A percentile compares a stretch with the other conserved stretches of the same genome.
Evolutionary conservation across 345 rosid genomes (phyloP).

Genomic region (Arabis alpina): DNA sequence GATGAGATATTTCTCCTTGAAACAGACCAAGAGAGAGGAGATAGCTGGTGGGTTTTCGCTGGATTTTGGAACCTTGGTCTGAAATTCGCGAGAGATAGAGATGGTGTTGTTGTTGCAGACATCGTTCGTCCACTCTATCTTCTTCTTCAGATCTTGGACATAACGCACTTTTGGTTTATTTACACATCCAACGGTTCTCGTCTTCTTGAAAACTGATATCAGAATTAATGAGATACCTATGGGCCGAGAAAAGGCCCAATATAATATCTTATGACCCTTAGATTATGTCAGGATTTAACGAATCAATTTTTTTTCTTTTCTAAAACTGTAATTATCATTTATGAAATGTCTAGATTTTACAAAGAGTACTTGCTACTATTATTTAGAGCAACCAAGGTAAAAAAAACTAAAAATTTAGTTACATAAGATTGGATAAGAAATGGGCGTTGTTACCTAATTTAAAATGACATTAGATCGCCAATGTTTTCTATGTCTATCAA

Average conservation of each 20-base stretch:
- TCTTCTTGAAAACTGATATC: constrained; percentile 8
- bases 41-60: constrained; percentile 23
- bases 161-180: neutral
- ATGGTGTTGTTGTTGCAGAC: constrained; percentile 39
- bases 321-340: too few relatives aligned
- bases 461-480: too few relatives aligned
- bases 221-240: neutral
- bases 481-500: too few relatives aligned
- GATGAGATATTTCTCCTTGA: constrained; percentile 31
- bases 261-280: too few relatives aligned
- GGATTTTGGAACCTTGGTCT: constrained; percentile 45
- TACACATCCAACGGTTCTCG: constrained; percentile 25
- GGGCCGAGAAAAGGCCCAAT: constrained; percentile 13
- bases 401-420: too few relatives aligned
- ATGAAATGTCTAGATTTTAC: too few relatives aligned
- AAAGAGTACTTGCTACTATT: too few relatives aligned
- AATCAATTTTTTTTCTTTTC: too few relatives aligned
- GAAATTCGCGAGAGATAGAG: constrained; percentile 41
- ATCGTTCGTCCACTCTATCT: constrained; percentile 29
- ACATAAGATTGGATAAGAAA: too few relatives aligned
- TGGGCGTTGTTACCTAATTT: too few relatives aligned
- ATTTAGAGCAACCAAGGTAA: too few relatives aligned
- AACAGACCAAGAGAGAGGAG: constrained; percentile 37
- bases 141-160: constrained; percentile 33
- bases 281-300: too few relatives aligned